Evolutionary conservation across 345 rosid genomes (phyloP), one percentile per base, ranked within the genome.

Genomic region (Citrus unshiu): DNA sequence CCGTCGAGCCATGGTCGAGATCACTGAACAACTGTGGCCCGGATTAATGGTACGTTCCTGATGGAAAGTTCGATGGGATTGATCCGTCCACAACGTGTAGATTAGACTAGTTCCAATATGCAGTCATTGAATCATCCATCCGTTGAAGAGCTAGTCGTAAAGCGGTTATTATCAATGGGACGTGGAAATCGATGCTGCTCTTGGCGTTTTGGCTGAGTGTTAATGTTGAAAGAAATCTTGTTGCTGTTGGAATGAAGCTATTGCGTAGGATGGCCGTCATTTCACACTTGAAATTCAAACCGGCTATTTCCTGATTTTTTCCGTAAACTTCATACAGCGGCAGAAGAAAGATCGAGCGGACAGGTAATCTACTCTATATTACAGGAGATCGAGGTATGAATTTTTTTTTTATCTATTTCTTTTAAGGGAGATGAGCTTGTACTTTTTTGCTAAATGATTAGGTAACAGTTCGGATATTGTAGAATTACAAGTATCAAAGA

Each of bases 1-100:
- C 97, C 3, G 95, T 88, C 13, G 98, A 95, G 19, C 98, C 98
- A 9, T 95, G 88, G 72, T 95, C 98, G 56, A 93, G 43, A 39
- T 39, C 98, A 2, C 87, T 70, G 75, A 93, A 95, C 9, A 95
- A 81, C 8, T 98, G 97, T 3, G 98, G 98, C 27, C 98, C 98
- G 59, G 91, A 70, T 10, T 93, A 81, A 85, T 91, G 92, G 79
- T 95, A 95, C 1, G 94, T 95, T 40, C 98, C 97, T 3, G 89
- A 82, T 10, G 98, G 97, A 81, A 95, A 92, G 80, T 91, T 87
- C 8, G 80, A 1, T 2, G 94, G 98, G 72, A 95, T 78, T 12
- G 87, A 84, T 13, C 98, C 98, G n/a, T 90, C 86, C 4, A 92
- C 78, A 29, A 85, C 73, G 10, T 37, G 82, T 4, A 95, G 87